Evolutionary conservation across 768 basidiomycete genomes (phyloP).

Genomic region (Pilatotrama ljubarskyi): DNA sequence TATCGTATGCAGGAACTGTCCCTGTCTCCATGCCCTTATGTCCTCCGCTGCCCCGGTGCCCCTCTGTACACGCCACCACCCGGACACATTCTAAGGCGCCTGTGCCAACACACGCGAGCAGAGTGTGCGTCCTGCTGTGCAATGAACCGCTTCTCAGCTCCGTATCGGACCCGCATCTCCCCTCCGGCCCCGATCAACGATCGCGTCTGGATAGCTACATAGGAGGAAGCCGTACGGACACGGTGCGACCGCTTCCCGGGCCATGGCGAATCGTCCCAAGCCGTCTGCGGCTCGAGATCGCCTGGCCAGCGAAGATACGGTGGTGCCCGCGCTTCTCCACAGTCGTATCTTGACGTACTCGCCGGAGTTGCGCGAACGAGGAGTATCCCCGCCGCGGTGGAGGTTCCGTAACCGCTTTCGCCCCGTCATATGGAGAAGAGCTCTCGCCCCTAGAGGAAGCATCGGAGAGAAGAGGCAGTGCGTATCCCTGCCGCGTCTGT

Average conservation of each 20-base stretch:
- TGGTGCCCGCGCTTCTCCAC: neutral
- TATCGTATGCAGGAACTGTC: neutral
- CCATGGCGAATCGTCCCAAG: too few species aligned
- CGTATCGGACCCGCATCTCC: constrained; percentile 2
- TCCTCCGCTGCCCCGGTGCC: neutral
- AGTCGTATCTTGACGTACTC: constrained; percentile 5
- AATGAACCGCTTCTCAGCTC: neutral
- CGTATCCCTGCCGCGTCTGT: neutral
- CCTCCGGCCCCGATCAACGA: neutral
- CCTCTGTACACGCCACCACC: neutral
- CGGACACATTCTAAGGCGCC: neutral
- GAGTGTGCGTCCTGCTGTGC: neutral
- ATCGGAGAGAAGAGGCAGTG: constrained; percentile 4
- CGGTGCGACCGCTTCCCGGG: neutral
- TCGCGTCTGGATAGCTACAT: constrained; percentile 1
- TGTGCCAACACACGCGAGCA: neutral
- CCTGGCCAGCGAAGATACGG: neutral
- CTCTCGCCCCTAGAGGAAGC: neutral
- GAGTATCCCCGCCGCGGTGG: neutral
- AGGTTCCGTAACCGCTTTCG: neutral
- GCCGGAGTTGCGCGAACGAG: neutral
- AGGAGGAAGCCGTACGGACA: too few species aligned
- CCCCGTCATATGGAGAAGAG: neutral
- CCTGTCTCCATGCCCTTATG: neutral
- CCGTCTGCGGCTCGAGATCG: too few species aligned